Evolutionary conservation across 2,329 filamentous ascomycete species (phyloP), one percentile per base, ranked within the genome.

Genomic region (Camillea tinctor): DNA sequence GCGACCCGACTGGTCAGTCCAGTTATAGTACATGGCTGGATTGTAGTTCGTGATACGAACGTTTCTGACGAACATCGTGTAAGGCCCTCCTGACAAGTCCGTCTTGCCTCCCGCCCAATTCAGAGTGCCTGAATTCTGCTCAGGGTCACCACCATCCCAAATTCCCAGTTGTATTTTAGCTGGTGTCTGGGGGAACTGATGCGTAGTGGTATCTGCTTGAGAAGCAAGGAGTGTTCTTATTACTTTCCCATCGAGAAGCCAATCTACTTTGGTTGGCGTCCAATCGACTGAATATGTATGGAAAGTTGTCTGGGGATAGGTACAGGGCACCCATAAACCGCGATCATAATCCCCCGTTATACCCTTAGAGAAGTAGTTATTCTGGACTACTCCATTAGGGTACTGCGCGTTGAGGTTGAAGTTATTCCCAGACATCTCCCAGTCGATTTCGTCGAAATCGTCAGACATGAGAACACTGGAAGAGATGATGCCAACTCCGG

Each of bases 201-300:
- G 56, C 11, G 61, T 63, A 1, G 52, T 55, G 15, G 24, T 54
- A 48, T 60, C 57, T 11, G 60, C 62, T 15, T 66, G 23, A 2
- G 54, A 24, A 4, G 59, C 59, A 5, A 54, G 56, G 40, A 67
- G 61, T 3, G 62, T 64, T 13, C 65, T 50, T 23, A 62, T 50
- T 13, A 66, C 60, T 23, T 64, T 65, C 17, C 57, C 60, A 48
- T 66, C 64, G 26, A 66, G 54, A 19, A 62, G 59, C 64, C 66
- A 68, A 19, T 63, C 50, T 2, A 68, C 21, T 44, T 40, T 59
- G 23, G 48, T 58, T 20, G 55, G 60, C 17, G 40, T 63, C 64
- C 66, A 68, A 48, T 68, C 66, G 50, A 67, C 59, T 17, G 65
- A 66, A 40, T 67, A 67, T 11, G 64, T 67, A 48, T 66, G 64